Evolutionary conservation across 306 rosid species (phyloP).

Genomic region (Quercus robur): DNA sequence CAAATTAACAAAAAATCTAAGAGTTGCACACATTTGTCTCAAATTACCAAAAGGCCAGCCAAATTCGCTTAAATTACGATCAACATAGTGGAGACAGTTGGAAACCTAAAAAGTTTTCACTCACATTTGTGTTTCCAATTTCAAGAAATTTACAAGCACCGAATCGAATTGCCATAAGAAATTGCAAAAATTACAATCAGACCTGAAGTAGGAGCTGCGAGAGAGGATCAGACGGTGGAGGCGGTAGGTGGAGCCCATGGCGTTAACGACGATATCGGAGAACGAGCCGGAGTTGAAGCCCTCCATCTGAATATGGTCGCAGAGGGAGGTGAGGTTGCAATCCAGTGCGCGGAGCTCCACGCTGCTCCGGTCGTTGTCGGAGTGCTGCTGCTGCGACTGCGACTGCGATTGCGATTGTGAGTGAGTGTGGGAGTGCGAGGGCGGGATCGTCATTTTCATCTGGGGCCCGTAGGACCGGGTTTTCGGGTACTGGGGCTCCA

Average conservation of each 20-base stretch:
- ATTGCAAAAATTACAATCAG: background rate
- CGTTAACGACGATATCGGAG: conserved; percentile 78
- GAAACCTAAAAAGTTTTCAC: no score
- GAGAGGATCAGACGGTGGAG: conserved; percentile 96
- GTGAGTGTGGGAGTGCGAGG: conserved; percentile 15
- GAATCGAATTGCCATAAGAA: background rate
- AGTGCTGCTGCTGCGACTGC: conserved; percentile 13
- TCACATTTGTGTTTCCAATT: no score
- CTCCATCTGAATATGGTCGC: conserved; percentile 89
- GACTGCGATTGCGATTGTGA: conserved; percentile 44
- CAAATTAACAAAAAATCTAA: no score
- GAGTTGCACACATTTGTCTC: no score
- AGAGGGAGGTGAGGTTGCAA: conserved; percentile 91
- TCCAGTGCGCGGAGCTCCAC: conserved; percentile 74
- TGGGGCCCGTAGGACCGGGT: conserved; percentile 47
- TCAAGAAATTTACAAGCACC: background rate
- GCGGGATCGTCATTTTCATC: conserved; percentile 56
- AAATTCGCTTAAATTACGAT: no score
- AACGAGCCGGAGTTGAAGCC: conserved; percentile 88
- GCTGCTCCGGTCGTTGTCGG: conserved; percentile 63
- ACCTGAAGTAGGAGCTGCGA: conserved; percentile 99
- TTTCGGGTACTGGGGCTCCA: conserved; percentile 43
- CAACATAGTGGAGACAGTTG: no score
- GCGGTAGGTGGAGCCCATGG: conserved; percentile 84
- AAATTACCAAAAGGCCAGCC: no score